phyloP scores from a whole-genome alignment of 352 stramenopile species.

The Phytophthora lateralis region DNA sequence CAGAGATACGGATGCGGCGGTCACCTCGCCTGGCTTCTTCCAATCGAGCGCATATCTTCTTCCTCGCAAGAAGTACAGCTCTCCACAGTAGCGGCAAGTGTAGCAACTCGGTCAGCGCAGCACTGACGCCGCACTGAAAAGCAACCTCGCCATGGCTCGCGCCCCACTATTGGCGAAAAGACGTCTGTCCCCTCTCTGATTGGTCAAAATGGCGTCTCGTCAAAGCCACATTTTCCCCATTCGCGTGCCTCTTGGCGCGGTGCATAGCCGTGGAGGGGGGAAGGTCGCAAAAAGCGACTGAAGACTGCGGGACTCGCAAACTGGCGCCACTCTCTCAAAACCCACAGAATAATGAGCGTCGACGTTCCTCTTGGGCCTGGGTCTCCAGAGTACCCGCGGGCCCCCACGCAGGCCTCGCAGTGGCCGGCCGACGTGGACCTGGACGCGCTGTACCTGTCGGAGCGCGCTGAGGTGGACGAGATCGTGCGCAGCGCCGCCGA shows the following conservation, averaged over 20 bases:
- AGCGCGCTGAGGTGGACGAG: conserved; percentile 74
- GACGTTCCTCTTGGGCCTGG: conserved; percentile 19
- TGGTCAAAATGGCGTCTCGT: conserved; percentile 11
- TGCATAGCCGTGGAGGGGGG: conserved; percentile 25
- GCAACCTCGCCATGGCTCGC: neutral
- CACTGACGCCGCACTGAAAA: neutral
- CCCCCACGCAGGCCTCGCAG: conserved; percentile 35
- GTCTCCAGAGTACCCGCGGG: conserved; percentile 33
- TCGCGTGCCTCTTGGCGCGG: conserved; percentile 23
- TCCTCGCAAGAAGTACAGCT: neutral
- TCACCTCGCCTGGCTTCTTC: conserved; percentile 24
- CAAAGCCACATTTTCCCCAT: conserved; percentile 25
- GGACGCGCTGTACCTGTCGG: conserved; percentile 74
- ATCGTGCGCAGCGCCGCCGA: conserved; percentile 68
- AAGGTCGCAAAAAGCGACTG: conserved; percentile 13
- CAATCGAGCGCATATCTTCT: conserved; percentile 4
- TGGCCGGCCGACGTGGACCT: conserved; percentile 84
- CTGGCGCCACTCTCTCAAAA: neutral
- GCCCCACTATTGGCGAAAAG: conserved; percentile 1
- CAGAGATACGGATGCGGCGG: conserved; percentile 29
- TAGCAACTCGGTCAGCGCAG: neutral
- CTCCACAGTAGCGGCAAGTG: neutral
- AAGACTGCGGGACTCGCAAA: neutral
- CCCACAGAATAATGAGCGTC: conserved; percentile 28
- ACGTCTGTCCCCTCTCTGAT: conserved; percentile 2